Evolutionary conservation across 2,329 filamentous ascomycete genomes (phyloP).

Genomic region (Colletotrichum melonis): DNA sequence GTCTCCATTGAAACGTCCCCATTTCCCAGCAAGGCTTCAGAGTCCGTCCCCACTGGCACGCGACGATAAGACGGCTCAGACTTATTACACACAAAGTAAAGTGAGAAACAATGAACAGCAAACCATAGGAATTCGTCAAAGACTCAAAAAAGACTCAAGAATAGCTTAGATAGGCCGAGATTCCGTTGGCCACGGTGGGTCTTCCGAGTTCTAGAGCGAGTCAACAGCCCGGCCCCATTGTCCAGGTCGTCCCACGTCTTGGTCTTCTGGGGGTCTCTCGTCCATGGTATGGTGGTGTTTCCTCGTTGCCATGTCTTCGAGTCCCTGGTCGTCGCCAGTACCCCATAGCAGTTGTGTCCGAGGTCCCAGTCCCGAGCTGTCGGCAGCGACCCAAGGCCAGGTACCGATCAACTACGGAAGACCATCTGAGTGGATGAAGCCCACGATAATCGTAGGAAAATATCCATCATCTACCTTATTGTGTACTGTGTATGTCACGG

Average conservation of each 20-base stretch:
- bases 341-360: slow-evolving; percentile 15
- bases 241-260: slow-evolving; percentile 23
- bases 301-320: slow-evolving; percentile 8
- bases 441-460: not conserved
- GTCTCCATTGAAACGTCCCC: slow-evolving; percentile 24
- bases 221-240: slow-evolving; percentile 28
- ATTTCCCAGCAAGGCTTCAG: not conserved
- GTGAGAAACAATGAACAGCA: not conserved
- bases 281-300: slow-evolving; percentile 4
- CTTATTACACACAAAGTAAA: not conserved
- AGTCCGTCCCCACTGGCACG: slow-evolving; percentile 26
- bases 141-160: not conserved
- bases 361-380: not conserved
- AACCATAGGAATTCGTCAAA: not conserved
- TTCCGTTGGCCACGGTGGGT: not conserved
- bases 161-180: not conserved
- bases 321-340: slow-evolving; percentile 1
- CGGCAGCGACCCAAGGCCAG: slow-evolving; percentile 8
- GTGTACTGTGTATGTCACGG: not conserved
- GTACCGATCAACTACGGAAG: not conserved
- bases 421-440: not conserved
- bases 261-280: not conserved
- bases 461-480: not conserved
- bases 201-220: slow-evolving; percentile 30
- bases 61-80: slow-evolving; percentile 16